phyloP scores from a whole-genome alignment of 768 basidiomycete species.

The Galerina sulciceps region DNA sequence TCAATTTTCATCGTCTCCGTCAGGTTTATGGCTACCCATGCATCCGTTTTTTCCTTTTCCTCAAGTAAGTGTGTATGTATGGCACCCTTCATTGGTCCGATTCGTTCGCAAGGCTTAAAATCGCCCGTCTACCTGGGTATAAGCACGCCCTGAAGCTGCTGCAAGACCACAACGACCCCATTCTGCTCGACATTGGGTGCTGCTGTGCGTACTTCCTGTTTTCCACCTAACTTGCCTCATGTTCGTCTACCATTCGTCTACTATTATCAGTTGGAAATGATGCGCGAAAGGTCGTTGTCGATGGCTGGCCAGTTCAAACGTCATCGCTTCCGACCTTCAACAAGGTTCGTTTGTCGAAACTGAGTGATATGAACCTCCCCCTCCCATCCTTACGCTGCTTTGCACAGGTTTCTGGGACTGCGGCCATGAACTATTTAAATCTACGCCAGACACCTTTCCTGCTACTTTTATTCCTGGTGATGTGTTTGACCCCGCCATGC shows the following conservation, averaged over 20 bases:
- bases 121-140: slow-evolving; percentile 36
- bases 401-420: too few species aligned
- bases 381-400: too few species aligned
- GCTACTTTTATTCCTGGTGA: too few species aligned
- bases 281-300: slow-evolving; percentile 35
- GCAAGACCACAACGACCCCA: slow-evolving; percentile 26
- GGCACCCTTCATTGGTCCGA: not conserved
- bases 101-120: slow-evolving; percentile 27
- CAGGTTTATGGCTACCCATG: slow-evolving; percentile 41
- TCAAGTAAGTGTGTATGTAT: not conserved
- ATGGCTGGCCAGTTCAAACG: slow-evolving; percentile 40
- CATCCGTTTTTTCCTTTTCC: slow-evolving; percentile 38
- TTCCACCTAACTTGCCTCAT: too few species aligned
- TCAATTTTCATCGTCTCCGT: too few species aligned
- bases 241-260: not conserved
- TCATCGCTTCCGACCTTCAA: slow-evolving; percentile 38
- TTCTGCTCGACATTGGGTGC: slow-evolving; percentile 45
- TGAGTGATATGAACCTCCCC: too few species aligned
- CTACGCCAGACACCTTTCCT: too few species aligned
- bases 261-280: slow-evolving; percentile 38
- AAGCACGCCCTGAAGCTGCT: slow-evolving; percentile 29
- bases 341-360: not conserved
- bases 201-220: slow-evolving; percentile 33
- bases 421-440: too few species aligned
- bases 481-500: too few species aligned